Conservation (phyloP, 192 early-diverging fungal genomes). For the Backusella circina region DNA sequence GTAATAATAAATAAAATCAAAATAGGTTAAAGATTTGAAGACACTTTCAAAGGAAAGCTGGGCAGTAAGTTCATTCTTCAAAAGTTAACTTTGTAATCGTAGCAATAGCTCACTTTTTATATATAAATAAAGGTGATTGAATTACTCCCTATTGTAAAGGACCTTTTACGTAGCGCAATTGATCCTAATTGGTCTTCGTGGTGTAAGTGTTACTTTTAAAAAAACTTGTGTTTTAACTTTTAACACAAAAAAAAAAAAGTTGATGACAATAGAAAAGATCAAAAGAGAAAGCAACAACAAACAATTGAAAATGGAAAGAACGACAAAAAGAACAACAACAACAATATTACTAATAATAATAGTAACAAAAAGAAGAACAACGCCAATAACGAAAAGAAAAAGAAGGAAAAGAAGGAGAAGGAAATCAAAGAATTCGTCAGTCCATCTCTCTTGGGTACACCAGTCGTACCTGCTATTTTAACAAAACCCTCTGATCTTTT, state of each 20-base stretch:
- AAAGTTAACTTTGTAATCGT: not conserved
- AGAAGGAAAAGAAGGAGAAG: not conserved
- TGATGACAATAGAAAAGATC: not conserved
- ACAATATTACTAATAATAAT: not conserved
- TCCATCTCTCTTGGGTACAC: slow-evolving; percentile 4
- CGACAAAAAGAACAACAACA: not conserved
- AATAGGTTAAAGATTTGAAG: slow-evolving; percentile 4
- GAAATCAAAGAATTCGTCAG: not conserved
- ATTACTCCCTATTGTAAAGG: slow-evolving; percentile 12
- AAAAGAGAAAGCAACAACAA: not conserved
- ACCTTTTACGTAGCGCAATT: slow-evolving; percentile 7
- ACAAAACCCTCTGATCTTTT: not conserved
- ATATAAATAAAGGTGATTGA: slow-evolving; percentile 6
- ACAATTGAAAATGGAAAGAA: not conserved
- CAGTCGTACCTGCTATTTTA: slow-evolving; percentile 11
- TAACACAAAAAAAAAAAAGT: not conserved
- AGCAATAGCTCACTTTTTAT: not conserved
- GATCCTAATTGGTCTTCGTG: slow-evolving; percentile 9
- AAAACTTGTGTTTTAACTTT: not conserved
- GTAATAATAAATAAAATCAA: not conserved
- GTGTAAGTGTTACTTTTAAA: not conserved
- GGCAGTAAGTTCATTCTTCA: not conserved
- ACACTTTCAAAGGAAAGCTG: slow-evolving; percentile 5
- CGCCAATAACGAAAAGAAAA: not conserved
- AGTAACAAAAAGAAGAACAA: not conserved